Base-by-base conservation (phyloP, 768 basidiomycete genomes). In the Tephrocybe rancida region DNA sequence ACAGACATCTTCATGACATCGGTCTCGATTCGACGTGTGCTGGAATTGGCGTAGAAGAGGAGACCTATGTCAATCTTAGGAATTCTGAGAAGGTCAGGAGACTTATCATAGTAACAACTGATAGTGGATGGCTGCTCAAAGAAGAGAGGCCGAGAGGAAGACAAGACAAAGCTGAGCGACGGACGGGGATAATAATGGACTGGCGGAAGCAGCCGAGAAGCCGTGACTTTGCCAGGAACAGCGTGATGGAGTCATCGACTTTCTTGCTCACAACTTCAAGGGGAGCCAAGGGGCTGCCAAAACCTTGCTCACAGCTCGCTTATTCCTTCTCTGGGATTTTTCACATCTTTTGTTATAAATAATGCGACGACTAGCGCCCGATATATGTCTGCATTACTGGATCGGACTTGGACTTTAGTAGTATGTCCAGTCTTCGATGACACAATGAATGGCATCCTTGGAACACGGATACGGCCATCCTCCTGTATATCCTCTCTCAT, bases 1-100 rank as follows among this genome's bases (percentile, higher is more conserved):
- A 61, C 84, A 67, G 69, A 96, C 96, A 99, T 77, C 78, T 98
- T 98, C 96, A 98, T 97, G 48, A 99, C 96, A 79, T 99, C 97
- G 44, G 95, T 98, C 72, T 98, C 96, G 70, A 97, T 95, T 55
- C 96, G 88, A 56, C 96, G 90, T 73, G 92, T 97, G 71, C 76
- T 78, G 57, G 92, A 88, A 64, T 87, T 86, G 66, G 88, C 85
- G 91, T 90, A 73, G 58, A 62, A 41, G 54, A 39, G 50, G 55
- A 53, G 59, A 48, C 55, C 45, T 69, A 53, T 57, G 48, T 59
- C 21, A 55, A 57, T 45, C 26, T 34, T 46, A n/a, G 27, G 37
- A 48, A 10, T 24, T 44, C 22, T 37, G 7, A 21, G 44, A 25
- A 29, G 25, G 7, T 24, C 14, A 34, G 41, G 26, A 21, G 14